Conservation (phyloP, 1,284 basidiomycete genomes). For the Cryptococcus hybrid region DNA sequence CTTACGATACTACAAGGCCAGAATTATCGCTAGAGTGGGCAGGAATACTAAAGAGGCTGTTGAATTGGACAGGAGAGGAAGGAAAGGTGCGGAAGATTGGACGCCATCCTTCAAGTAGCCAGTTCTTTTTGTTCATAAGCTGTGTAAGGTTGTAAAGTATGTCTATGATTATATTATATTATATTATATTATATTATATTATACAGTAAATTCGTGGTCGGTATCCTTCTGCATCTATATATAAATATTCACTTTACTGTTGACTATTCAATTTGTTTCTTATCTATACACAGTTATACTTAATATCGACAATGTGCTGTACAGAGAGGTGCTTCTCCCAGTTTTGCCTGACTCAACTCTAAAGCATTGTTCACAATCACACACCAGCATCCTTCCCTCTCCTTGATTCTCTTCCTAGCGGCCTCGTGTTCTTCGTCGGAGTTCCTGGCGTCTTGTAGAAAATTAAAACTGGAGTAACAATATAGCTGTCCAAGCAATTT, state of each 20-base stretch:
- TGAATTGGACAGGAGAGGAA: slow-evolving; percentile 32
- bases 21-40: slow-evolving; percentile 33
- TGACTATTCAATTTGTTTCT: background rate
- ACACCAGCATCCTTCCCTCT: slow-evolving; percentile 11
- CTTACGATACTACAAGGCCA: slow-evolving; percentile 30
- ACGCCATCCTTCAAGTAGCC: slow-evolving; percentile 20
- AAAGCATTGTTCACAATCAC: background rate
- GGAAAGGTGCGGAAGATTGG: slow-evolving; percentile 35
- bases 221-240: no score
- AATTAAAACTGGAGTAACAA: slow-evolving; percentile 25
- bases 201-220: no score
- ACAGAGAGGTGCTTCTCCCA: background rate
- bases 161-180: background rate
- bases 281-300: background rate
- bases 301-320: background rate
- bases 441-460: slow-evolving; percentile 31
- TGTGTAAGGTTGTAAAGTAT: background rate
- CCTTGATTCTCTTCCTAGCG: slow-evolving; percentile 31
- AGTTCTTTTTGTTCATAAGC: background rate
- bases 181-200: background rate
- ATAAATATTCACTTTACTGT: background rate
- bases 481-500: slow-evolving; percentile 30
- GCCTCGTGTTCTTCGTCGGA: slow-evolving; percentile 33
- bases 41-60: slow-evolving; percentile 29
- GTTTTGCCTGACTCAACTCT: background rate